Evolutionary conservation across 192 early-diverging fungal genomes (phyloP).

Genomic region (Cladochytrium replicatum): DNA sequence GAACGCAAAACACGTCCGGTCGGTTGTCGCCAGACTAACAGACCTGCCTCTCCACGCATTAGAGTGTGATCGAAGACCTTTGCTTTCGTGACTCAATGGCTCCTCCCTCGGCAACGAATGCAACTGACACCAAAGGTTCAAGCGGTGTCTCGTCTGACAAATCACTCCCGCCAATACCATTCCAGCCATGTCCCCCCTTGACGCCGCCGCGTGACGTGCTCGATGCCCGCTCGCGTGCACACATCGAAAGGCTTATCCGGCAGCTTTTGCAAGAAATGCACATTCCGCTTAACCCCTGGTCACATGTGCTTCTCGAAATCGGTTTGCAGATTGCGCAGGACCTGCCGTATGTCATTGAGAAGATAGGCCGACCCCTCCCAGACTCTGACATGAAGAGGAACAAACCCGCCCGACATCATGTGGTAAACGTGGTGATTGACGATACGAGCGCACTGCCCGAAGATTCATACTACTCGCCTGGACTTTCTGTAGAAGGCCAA

Average conservation of each 20-base stretch:
- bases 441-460: slow-evolving; percentile 6
- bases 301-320: slow-evolving; percentile 12
- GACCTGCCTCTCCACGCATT: too few relatives aligned
- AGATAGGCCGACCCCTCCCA: neutral
- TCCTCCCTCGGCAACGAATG: too few relatives aligned
- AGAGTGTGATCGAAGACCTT: too few relatives aligned
- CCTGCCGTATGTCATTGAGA: slow-evolving; percentile 17
- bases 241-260: too few relatives aligned
- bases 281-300: slow-evolving; percentile 12
- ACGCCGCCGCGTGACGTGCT: slow-evolving; percentile 12
- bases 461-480: slow-evolving; percentile 18
- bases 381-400: neutral
- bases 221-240: slow-evolving; percentile 6
- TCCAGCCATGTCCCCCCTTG: too few relatives aligned
- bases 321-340: slow-evolving; percentile 19
- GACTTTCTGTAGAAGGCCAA: neutral
- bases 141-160: too few relatives aligned
- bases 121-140: too few relatives aligned
- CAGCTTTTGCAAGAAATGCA: slow-evolving; percentile 14
- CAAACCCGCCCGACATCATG: slow-evolving; percentile 6
- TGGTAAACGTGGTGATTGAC: neutral
- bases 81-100: too few relatives aligned
- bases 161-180: too few relatives aligned
- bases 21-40: too few relatives aligned
- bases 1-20: too few relatives aligned